Percentiles rank a stretch among this genome's conserved stretches.
Conservation (phyloP, 495 filamentous ascomycete species). For the Neurospora sp. region DNA sequence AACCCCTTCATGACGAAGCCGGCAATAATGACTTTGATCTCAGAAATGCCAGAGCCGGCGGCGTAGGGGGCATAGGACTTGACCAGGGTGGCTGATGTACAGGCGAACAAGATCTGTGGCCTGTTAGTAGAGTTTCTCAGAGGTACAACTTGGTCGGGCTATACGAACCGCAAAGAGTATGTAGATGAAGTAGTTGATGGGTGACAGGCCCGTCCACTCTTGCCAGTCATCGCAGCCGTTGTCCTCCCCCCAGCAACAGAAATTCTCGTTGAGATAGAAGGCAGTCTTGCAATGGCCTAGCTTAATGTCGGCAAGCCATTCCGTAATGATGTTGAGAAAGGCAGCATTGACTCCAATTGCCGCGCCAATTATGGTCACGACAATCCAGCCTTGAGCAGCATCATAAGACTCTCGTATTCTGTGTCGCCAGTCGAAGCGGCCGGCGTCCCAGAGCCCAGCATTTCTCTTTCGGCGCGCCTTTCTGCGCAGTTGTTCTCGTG, state of each 20-base stretch:
- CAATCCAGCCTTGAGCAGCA: conserved; percentile 96
- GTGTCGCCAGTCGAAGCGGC: conserved; percentile 68
- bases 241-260: conserved; percentile 97
- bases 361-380: conserved; percentile 85
- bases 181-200: conserved; percentile 80
- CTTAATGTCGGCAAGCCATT: conserved; percentile 96
- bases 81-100: conserved; percentile 73
- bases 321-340: conserved; percentile 89
- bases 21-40: conserved; percentile 99
- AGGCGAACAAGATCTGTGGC: conserved; percentile 63
- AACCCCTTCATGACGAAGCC: conserved; percentile 99
- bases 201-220: conserved; percentile 68
- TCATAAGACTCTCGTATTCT: conserved; percentile 83
- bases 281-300: conserved; percentile 86
- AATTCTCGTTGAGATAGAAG: conserved; percentile 96
- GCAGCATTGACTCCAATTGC: conserved; percentile 91
- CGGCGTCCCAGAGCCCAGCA: conserved; percentile 65
- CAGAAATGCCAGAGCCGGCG: conserved; percentile 92
- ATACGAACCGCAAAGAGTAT: conserved; percentile 70
- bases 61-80: conserved; percentile 94
- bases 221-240: conserved; percentile 86
- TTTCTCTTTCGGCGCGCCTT: conserved; percentile 63
- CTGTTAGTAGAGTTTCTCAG: conserved; percentile 8
- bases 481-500: conserved; percentile 75
- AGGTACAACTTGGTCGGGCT: neutral